Base-by-base conservation (phyloP, 148 eudicot genomes). In the Arbutus unedo region DNA sequence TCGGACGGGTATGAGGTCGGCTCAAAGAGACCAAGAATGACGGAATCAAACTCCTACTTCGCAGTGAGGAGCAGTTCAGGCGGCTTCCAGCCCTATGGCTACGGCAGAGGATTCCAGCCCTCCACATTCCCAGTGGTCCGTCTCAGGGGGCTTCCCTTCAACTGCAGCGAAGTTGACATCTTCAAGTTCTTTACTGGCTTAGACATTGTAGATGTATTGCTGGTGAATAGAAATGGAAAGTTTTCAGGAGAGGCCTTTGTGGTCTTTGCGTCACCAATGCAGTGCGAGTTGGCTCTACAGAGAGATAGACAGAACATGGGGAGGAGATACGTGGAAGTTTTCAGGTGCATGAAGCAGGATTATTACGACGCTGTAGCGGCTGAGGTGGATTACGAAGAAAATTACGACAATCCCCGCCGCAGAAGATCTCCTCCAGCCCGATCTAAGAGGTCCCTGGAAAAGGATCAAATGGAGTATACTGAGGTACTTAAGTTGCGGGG, bases 21-120 rank as follows among this genome's bases (percentile, higher is more conserved):
- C 93, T 93, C 98, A 93, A 95, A 95, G 97, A 91, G 98, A 91
- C 93, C 91, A 92, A 91, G 98, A 92, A 89, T 94, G 97, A 94
- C 91, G 94, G 98, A 95, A 87, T 89, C 98, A 87, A 92, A 91
- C 92, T 93, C 94, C 91, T 93, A 93, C 98, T 93, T 93, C 93
- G 94, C 97, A 95, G 95, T 91, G 91, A 88, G 91, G 90, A 88
- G 92, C 90, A 68, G 91, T 80, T 82, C 92, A 23, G 84, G 90
- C 70, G 88, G 90, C 66, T 91, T 78, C 79, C 91, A 86, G 56
- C 81, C 88, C 8, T 90, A 89, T 45, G 85, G 84, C 79, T 90
- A 85, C 59, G 88, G 89, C 53, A 79, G 91, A 82, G 84, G 90
- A 82, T 88, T 84, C 80, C 91, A 89, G 74, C 88, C 88, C 21